These are phyloP conservation scores for Viridothelium virens DNA, from an alignment of 495 filamentous ascomycete genomes.

Conservation along the genomic window DNA sequence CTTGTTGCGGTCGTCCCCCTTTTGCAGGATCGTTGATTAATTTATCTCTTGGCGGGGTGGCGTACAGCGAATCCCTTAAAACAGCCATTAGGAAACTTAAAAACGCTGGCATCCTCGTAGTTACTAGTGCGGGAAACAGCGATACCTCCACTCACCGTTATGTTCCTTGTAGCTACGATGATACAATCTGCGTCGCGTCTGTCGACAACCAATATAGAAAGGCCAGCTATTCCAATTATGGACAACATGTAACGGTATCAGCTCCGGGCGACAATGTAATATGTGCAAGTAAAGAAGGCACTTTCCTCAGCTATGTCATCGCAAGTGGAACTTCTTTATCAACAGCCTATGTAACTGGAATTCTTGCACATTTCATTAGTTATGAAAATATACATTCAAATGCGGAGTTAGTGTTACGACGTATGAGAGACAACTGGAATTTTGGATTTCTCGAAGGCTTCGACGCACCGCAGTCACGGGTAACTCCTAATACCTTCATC, in stretches of 20 bases:
- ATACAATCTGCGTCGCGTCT: not conserved
- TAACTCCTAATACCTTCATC: no score
- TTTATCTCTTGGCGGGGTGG: not conserved
- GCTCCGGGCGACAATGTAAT: not conserved
- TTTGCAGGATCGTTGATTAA: not conserved
- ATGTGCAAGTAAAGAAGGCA: not conserved
- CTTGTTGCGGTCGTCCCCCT: not conserved
- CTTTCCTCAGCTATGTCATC: not conserved
- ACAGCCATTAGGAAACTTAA: not conserved
- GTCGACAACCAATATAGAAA: not conserved
- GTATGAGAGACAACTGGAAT: no score
- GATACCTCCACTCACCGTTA: not conserved
- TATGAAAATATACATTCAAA: no score
- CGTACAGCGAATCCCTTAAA: not conserved
- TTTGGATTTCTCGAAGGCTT: no score
- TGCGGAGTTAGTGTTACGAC: no score
- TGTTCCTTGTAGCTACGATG: not conserved
- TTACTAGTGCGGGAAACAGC: not conserved
- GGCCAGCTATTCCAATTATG: not conserved
- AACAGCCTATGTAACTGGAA: no score
- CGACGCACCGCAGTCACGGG: no score
- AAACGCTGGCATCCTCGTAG: not conserved
- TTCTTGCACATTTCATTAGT: no score
- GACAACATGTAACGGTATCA: not conserved
- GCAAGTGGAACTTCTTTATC: not conserved